Percentiles rank a stretch among this genome's conserved stretches.
Evolutionary conservation across 495 filamentous ascomycete genomes (phyloP).

Genomic region (Hypoxylon subgilvum): DNA sequence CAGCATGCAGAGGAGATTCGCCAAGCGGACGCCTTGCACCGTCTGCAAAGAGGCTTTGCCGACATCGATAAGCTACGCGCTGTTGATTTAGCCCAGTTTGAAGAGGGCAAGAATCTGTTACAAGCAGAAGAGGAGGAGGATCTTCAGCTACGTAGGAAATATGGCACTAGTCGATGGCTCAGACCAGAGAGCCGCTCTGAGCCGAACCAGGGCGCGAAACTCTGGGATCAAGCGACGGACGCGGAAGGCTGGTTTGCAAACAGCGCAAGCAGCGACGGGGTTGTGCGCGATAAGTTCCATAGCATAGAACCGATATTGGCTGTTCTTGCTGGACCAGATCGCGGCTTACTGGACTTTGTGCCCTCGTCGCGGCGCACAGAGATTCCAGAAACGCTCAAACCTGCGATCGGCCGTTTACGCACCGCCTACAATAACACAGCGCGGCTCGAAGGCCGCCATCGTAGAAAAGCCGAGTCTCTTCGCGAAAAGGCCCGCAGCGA

Average conservation of each 20-base stretch:
- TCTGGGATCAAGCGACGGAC: conserved; percentile 76
- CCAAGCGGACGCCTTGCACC: conserved; percentile 84
- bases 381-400: conserved; percentile 80
- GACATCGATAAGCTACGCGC: conserved; percentile 86
- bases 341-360: conserved; percentile 83
- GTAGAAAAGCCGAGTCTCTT: conserved; percentile 74
- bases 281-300: conserved; percentile 79
- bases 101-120: conserved; percentile 79
- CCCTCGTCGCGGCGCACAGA: conserved; percentile 79
- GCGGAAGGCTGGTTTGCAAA: conserved; percentile 88
- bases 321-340: conserved; percentile 76
- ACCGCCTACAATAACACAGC: conserved; percentile 80
- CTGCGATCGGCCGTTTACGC: conserved; percentile 74
- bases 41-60: conserved; percentile 75
- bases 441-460: conserved; percentile 77
- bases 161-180: conserved; percentile 87
- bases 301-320: conserved; percentile 75
- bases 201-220: conserved; percentile 69
- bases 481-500: conserved; percentile 80
- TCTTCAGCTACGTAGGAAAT: conserved; percentile 71
- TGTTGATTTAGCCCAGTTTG: conserved; percentile 74
- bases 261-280: conserved; percentile 79
- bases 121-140: conserved; percentile 84
- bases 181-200: conserved; percentile 67
- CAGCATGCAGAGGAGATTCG: conserved; percentile 94